A percentile compares a stretch with the other conserved stretches of the same genome.
Conservation (phyloP, 2,329 filamentous ascomycete species). For the Hypoxylon sp. region DNA sequence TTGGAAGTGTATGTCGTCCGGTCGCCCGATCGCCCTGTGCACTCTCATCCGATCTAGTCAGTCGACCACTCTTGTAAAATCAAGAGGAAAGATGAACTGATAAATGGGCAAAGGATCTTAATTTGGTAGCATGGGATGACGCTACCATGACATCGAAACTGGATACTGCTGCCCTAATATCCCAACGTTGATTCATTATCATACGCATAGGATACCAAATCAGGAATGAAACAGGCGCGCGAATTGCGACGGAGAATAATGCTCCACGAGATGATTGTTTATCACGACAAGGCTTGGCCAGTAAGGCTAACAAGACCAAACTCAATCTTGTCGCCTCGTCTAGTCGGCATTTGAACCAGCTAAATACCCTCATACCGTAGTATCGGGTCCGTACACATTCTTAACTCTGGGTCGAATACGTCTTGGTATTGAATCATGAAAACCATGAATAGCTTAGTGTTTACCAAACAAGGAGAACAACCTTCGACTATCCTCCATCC, state of each 20-base stretch:
- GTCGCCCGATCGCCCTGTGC: slow-evolving; percentile 9
- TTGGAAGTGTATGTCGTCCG: slow-evolving; percentile 18
- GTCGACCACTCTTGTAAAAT: slow-evolving; percentile 18
- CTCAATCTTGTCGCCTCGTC: slow-evolving; percentile 15
- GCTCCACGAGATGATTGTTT: slow-evolving; percentile 16
- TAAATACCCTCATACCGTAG: slow-evolving; percentile 16
- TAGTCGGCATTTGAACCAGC: slow-evolving; percentile 9
- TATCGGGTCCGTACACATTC: slow-evolving; percentile 21
- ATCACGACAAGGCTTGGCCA: slow-evolving; percentile 26
- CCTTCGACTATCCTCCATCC: slow-evolving; percentile 6
- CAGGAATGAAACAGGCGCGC: slow-evolving; percentile 19
- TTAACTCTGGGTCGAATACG: slow-evolving; percentile 13
- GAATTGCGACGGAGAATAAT: slow-evolving; percentile 16
- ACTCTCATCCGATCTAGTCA: slow-evolving; percentile 5
- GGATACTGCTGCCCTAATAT: slow-evolving; percentile 12
- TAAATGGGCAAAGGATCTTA: slow-evolving; percentile 13
- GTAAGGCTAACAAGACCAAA: slow-evolving; percentile 4
- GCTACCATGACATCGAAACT: slow-evolving; percentile 34
- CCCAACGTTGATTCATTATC: slow-evolving; percentile 7
- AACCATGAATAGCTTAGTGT: slow-evolving; percentile 14
- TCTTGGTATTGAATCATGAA: slow-evolving; percentile 23
- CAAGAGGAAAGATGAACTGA: slow-evolving; percentile 17
- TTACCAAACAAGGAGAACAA: slow-evolving; percentile 19
- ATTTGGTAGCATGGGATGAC: slow-evolving; percentile 16
- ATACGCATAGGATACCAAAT: slow-evolving; percentile 17